These are phyloP conservation scores for Wallacemonas collosoma DNA, from an alignment of 208 protist genomes.

Conservation along the genomic window DNA sequence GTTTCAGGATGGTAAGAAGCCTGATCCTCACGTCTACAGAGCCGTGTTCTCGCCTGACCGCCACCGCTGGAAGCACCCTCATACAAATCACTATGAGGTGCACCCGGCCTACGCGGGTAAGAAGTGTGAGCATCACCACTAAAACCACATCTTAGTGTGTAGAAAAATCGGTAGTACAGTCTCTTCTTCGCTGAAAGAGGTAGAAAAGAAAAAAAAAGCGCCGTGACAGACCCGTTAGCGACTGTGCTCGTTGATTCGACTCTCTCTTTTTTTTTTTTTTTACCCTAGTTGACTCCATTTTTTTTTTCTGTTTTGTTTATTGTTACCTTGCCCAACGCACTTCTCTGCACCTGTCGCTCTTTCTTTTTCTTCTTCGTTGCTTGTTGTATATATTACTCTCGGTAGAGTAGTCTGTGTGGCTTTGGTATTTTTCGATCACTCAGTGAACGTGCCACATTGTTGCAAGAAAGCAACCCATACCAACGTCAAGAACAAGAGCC, in stretches of 20 bases:
- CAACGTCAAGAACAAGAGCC: constrained; percentile 9
- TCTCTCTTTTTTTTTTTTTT: constrained; percentile 17
- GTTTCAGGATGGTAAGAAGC: constrained; percentile 83
- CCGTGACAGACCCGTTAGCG: not conserved
- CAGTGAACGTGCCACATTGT: too few species aligned
- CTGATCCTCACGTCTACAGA: constrained; percentile 82
- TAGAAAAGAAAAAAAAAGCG: not conserved
- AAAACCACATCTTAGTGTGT: not conserved
- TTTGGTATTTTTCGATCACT: too few species aligned
- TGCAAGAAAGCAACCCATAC: not conserved
- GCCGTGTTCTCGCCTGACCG: constrained; percentile 84
- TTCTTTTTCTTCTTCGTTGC: constrained; percentile 15
- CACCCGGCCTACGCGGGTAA: constrained; percentile 76
- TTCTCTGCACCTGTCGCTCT: not conserved
- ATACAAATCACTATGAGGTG: constrained; percentile 78
- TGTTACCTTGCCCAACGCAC: not conserved
- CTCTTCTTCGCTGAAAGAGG: not conserved
- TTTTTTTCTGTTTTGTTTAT: not conserved
- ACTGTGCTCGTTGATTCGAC: not conserved
- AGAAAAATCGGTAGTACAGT: not conserved
- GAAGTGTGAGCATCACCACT: constrained; percentile 28
- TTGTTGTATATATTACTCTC: not conserved
- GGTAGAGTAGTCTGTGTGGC: not conserved
- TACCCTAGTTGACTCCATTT: constrained; percentile 7
- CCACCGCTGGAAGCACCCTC: constrained; percentile 76